Base-by-base conservation (phyloP, 2,329 filamentous ascomycete genomes). In the Microcyclospora pomicola region DNA sequence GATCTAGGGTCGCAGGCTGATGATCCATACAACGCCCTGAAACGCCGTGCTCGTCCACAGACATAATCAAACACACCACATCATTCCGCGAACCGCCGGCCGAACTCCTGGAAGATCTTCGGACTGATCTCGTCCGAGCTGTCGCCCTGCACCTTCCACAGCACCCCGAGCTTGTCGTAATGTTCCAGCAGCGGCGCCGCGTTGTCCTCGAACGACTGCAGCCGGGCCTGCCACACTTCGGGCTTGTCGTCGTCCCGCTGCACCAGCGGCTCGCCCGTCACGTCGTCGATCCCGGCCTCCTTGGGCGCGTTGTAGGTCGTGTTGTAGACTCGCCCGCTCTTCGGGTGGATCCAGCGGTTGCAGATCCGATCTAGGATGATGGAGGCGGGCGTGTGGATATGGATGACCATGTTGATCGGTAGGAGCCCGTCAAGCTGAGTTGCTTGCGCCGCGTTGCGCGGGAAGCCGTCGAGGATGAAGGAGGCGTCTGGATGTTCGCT, bases 381-480 rank as follows among this genome's bases (percentile, higher is more conserved):
- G 7, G 80, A 74, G 27, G 82, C 75, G 0, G 91, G 91, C 0
- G 88, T 96, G 55, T 80, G 73, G 49, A 96, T 70, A 39, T 82
- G 85, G 42, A 95, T 80, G 35, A 86, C 91, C 43, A 95, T 73
- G 62, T 98, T 98, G 59, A 98, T 87, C n/a, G 88, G 86, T 27
- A 96, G 74, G 27, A 95, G 70, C 33, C 67, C 65, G 56, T 93
- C 86, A 34, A 96, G 72, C 40, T 78, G 78, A 31, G 65, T 60
- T 19, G 87, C 91, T 62, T 98, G 91, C 2, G 67, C 57, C 1
- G 82, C 81, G 6, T 84, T 98, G 47, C 91, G 81, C 2, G 91
- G 91, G 61, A 96, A 98, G 12, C 91, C 91, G 58, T 98, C 91
- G 37, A 98, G 80, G 46, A 98, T 82, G 60, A 95, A 96, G 1